Evolutionary conservation across 163 green algal genomes (phyloP).

Genomic region (Chlamydomonas reinhardtii): DNA sequence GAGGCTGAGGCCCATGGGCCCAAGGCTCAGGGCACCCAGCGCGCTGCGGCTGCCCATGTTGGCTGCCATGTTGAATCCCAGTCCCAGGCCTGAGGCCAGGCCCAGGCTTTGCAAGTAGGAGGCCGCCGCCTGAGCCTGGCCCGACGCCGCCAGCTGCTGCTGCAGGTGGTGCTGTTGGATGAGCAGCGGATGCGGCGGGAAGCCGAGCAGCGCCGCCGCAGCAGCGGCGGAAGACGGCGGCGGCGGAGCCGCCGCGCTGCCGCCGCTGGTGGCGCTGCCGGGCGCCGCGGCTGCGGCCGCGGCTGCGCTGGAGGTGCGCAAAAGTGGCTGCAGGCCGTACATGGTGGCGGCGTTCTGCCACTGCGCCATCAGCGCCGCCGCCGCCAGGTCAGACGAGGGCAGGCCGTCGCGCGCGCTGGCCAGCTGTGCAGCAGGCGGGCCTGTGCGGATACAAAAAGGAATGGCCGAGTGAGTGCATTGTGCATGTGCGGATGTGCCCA

Average conservation of each 20-base stretch:
- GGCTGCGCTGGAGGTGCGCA: background rate
- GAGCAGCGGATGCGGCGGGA: conserved; percentile 34
- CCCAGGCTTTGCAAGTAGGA: conserved; percentile 8
- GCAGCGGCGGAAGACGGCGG: background rate
- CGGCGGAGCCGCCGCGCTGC: background rate
- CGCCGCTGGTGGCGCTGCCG: too few relatives aligned
- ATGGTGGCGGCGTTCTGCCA: conserved; percentile 7
- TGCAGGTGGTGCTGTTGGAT: conserved; percentile 40
- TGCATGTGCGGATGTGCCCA: too few relatives aligned
- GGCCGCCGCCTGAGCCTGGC: background rate
- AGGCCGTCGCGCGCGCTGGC: background rate
- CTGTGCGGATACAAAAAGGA: background rate
- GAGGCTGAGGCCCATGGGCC: background rate
- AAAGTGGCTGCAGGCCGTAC: conserved; percentile 23
- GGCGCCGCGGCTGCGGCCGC: too few relatives aligned
- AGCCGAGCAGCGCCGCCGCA: background rate
- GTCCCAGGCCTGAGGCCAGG: background rate
- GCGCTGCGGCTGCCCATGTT: background rate
- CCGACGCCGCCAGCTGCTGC: conserved; percentile 4
- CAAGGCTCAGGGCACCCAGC: background rate
- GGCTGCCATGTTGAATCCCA: background rate
- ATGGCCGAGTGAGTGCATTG: too few relatives aligned
- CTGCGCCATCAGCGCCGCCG: conserved; percentile 3
- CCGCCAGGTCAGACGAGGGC: background rate
- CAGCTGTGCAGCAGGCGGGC: background rate